phyloP scores from a whole-genome alignment of 768 basidiomycete genomes.

The Lactarius sanguifluus region DNA sequence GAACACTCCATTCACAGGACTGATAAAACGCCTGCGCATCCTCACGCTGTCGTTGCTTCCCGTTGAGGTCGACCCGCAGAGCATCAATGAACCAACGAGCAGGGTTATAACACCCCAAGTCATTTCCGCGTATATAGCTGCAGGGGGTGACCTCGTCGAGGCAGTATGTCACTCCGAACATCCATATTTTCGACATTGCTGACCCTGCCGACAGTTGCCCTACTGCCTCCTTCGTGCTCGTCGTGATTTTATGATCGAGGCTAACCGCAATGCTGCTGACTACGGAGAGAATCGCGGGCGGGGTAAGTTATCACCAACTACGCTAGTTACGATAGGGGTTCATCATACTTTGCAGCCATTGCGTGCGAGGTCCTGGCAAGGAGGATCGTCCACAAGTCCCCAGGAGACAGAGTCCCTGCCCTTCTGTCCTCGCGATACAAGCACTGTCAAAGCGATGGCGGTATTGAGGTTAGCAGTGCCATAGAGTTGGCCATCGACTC shows the following conservation, averaged over 20 bases:
- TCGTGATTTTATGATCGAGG: conserved; percentile 80
- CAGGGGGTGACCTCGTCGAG: conserved; percentile 86
- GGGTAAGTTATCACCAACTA: conserved; percentile 46
- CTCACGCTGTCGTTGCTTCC: conserved; percentile 77
- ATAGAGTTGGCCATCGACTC: conserved; percentile 92
- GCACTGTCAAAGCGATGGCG: conserved; percentile 72
- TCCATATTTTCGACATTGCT: not conserved
- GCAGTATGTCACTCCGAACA: conserved; percentile 50
- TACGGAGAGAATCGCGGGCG: conserved; percentile 83
- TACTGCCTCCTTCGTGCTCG: conserved; percentile 77
- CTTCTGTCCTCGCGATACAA: conserved; percentile 81
- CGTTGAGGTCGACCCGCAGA: conserved; percentile 67
- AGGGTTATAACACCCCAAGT: conserved; percentile 82
- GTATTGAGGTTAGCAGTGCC: conserved; percentile 73
- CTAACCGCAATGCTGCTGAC: conserved; percentile 77
- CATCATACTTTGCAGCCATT: conserved; percentile 47
- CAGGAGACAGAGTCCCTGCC: conserved; percentile 59
- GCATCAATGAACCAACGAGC: conserved; percentile 73
- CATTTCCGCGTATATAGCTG: conserved; percentile 69
- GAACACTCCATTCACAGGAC: conserved; percentile 47
- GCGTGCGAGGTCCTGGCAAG: conserved; percentile 87
- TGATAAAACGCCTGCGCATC: conserved; percentile 76
- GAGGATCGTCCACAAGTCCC: conserved; percentile 67
- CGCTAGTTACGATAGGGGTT: conserved; percentile 2
- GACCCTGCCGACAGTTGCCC: conserved; percentile 53